Base-by-base conservation (phyloP, 306 rosid species). In the Sindora glabra region DNA sequence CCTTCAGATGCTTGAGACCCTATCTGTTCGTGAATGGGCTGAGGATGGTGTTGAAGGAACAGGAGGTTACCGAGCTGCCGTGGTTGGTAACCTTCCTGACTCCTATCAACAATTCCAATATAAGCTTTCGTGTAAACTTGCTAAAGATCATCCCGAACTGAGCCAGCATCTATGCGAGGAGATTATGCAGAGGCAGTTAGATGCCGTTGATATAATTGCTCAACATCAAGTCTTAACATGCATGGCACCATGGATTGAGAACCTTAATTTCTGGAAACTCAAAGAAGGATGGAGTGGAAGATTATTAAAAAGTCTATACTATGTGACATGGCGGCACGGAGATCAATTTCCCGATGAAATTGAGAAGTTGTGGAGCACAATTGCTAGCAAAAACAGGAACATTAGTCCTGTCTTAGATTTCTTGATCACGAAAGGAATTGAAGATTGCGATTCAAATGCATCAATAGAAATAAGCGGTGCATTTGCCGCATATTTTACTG, bases 231-330 rank as follows among this genome's bases (percentile, higher is more conserved):
- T 94, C 79, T 77, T 94, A 71, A 94, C 99, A 59, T 94, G 99
- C 74, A 94, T 94, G 99, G 99, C 99, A 77, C 99, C 99, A 22
- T 94, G 99, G 99, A 94, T 94, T 44, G 99, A 94, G 83, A 94
- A 94, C 78, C 85, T 94, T 63, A 94, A 89, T 77, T 94, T 94
- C 76, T 89, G 87, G 97, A 94, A 89, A 77, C 97, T 94, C 27
- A 92, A 86, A 79, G 99, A 94, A 15, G 99, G 97, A 38, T 94
- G 99, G 99, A 86, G 87, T 33, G 99, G 86, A 51, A 89, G 99
- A 77, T 64, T 94, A 62, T 78, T 94, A 67, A 94, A 94, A 86
- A 89, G 95, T 74, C 94, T 94, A 59, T 94, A 94, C 81, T 94
- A 94, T 37, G 99, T 94, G 46, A 94, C 99, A 14, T 82, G 89